Conservation (phyloP, 1,284 basidiomycete species). For the Pascua sp. region DNA sequence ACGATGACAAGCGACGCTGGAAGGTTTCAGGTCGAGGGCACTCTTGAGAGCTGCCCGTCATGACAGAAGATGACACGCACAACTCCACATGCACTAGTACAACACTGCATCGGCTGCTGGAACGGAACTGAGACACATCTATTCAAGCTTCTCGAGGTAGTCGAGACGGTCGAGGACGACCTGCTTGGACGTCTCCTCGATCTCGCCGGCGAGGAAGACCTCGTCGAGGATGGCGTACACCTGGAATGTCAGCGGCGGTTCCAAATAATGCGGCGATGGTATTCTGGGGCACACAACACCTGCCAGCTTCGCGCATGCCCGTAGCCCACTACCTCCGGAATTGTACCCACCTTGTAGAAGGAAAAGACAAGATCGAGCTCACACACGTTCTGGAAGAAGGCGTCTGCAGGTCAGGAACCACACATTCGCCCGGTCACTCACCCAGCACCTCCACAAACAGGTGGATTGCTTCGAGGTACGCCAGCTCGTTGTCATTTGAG, state of each 20-base stretch:
- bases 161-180: constrained; percentile 87
- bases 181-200: constrained; percentile 95
- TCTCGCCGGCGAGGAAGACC: constrained; percentile 96
- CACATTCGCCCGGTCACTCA: constrained; percentile 48
- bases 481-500: constrained; percentile 95
- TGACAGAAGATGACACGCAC: background rate
- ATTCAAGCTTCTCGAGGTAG: constrained; percentile 76
- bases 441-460: constrained; percentile 98
- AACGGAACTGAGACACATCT: background rate
- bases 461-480: constrained; percentile 95
- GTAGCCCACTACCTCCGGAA: background rate
- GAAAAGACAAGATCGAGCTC: constrained; percentile 96
- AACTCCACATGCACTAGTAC: constrained; percentile 8
- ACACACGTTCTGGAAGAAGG: constrained; percentile 98
- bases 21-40: background rate
- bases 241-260: constrained; percentile 48
- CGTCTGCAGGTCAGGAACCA: constrained; percentile 57
- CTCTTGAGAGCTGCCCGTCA: no score
- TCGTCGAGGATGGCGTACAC: constrained; percentile 97
- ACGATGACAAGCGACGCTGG: background rate
- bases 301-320: background rate
- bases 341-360: constrained; percentile 78
- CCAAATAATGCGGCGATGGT: background rate
- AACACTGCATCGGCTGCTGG: constrained; percentile 3
- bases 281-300: background rate